These are phyloP conservation scores for Blastobotrys illinoisensis DNA, from an alignment of 1,139 yeast genomes.

Conservation along the genomic window DNA sequence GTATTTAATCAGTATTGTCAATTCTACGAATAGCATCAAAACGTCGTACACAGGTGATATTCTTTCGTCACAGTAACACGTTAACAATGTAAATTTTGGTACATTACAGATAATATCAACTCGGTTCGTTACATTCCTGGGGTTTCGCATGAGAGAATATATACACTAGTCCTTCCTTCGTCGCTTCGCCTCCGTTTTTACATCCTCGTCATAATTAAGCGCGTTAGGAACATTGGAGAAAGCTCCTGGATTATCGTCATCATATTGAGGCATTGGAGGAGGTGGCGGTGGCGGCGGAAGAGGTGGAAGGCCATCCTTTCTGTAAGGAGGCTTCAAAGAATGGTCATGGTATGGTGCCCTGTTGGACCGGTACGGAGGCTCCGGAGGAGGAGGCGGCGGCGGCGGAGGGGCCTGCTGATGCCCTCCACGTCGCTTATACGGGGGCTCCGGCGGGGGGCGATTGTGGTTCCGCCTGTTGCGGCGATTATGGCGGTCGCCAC, in stretches of 20 bases:
- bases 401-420: constrained; percentile 1
- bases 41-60: too few species aligned
- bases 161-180: background rate
- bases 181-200: background rate
- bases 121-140: background rate
- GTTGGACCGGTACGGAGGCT: constrained; percentile 9
- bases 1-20: too few species aligned
- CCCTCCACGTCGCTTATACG: constrained; percentile 8
- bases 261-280: background rate
- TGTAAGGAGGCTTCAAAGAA: background rate
- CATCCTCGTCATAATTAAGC: constrained; percentile 4
- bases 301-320: background rate
- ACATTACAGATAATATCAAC: too few species aligned
- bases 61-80: too few species aligned
- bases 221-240: background rate
- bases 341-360: constrained; percentile 2
- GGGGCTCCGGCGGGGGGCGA: constrained; percentile 11
- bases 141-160: background rate
- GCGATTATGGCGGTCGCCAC: constrained; percentile 1
- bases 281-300: background rate
- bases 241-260: background rate
- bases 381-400: constrained; percentile 6
- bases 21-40: too few species aligned
- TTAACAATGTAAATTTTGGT: too few species aligned
- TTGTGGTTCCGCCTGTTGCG: background rate